Percentiles rank a stretch among this genome's conserved stretches.
Evolutionary conservation across 2,329 filamentous ascomycete genomes (phyloP).

Genomic region (Talaromyces amestolkiae): DNA sequence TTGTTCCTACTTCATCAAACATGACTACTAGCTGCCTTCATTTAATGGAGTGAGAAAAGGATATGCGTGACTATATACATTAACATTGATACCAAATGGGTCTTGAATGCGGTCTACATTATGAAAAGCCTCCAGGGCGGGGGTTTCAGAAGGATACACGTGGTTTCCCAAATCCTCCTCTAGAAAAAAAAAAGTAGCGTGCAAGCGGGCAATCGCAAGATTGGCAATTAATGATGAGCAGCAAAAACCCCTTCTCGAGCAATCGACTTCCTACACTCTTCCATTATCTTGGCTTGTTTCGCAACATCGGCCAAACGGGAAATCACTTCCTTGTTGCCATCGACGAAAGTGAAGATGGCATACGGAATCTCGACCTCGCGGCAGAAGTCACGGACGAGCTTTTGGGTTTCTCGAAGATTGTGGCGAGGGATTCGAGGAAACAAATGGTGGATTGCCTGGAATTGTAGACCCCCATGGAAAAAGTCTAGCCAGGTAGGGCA

Average conservation of each 20-base stretch:
- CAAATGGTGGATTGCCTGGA: conserved; percentile 84
- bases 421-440: conserved; percentile 81
- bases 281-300: conserved; percentile 72
- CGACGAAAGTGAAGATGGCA: conserved; percentile 77
- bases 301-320: conserved; percentile 73
- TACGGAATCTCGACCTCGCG: conserved; percentile 80
- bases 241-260: conserved; percentile 11
- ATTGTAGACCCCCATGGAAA: conserved; percentile 83
- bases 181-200: not conserved
- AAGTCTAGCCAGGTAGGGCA: conserved; percentile 87
- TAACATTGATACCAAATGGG: not conserved
- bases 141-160: too few species aligned
- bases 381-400: conserved; percentile 76
- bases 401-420: conserved; percentile 73
- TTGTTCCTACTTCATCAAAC: too few species aligned
- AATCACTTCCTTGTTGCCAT: conserved; percentile 79
- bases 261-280: conserved; percentile 63
- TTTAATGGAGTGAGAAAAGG: not conserved
- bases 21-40: too few species aligned
- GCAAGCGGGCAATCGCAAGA: not conserved
- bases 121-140: too few species aligned
- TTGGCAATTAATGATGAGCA: not conserved
- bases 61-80: not conserved
- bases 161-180: too few species aligned
- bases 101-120: too few species aligned